phyloP scores from a whole-genome alignment of 1,139 yeast species.

The Debaryomyces nepalensis region DNA sequence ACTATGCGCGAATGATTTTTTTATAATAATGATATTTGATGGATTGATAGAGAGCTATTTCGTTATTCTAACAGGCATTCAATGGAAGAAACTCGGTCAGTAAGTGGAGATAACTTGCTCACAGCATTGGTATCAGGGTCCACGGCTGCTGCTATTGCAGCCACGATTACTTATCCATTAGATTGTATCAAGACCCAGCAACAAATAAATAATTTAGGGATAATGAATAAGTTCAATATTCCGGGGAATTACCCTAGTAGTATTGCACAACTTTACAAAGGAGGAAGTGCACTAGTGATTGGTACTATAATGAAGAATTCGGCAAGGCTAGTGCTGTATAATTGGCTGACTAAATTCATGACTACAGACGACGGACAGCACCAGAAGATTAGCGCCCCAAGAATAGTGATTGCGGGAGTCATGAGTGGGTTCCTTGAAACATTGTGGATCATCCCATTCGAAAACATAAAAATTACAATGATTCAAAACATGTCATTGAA shows the following conservation, averaged over 20 bases:
- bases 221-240: slow-evolving; percentile 41
- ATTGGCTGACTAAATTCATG: slow-evolving; percentile 78
- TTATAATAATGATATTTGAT: no score
- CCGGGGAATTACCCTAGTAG: slow-evolving; percentile 46
- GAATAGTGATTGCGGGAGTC: slow-evolving; percentile 81
- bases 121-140: slow-evolving; percentile 79
- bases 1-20: slow-evolving; percentile 7
- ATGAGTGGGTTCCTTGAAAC: slow-evolving; percentile 86
- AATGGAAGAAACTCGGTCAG: slow-evolving; percentile 8
- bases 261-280: slow-evolving; percentile 60
- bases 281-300: slow-evolving; percentile 77
- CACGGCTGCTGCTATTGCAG: slow-evolving; percentile 73
- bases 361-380: slow-evolving; percentile 47
- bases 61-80: not conserved
- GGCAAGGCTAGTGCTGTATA: slow-evolving; percentile 74
- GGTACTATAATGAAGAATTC: slow-evolving; percentile 78
- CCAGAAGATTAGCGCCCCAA: slow-evolving; percentile 65
- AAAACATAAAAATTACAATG: slow-evolving; percentile 83
- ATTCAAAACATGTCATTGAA: slow-evolving; percentile 62
- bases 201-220: slow-evolving; percentile 57
- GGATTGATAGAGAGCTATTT: not conserved
- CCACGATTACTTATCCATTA: slow-evolving; percentile 79
- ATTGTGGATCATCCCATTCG: slow-evolving; percentile 86
- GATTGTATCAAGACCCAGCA: slow-evolving; percentile 80
- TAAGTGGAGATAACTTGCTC: slow-evolving; percentile 39